Evolutionary conservation across 116 monocot species (phyloP), one percentile per base, ranked within the genome.

Genomic region (Trichopus zeylanicus): DNA sequence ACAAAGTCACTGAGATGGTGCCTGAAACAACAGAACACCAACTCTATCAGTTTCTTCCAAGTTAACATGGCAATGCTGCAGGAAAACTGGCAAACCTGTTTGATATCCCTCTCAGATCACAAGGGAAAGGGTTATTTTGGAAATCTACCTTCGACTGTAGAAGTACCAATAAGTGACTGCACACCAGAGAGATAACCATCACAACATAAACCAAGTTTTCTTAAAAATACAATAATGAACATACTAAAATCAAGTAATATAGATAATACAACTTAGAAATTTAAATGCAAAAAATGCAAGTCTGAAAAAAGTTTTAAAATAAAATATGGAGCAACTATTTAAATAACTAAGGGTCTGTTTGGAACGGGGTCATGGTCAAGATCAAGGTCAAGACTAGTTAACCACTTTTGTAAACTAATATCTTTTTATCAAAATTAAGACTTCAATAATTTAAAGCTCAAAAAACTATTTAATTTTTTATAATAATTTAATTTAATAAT

Each of bases 1-100:
- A 98, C 87, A 85, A 91, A 98, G 42, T 98, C 98, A 63, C 92
- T 91, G 7, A 85, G 69, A 26, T 78, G 85, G 78, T 98, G 92
- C 65, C 97, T 97, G 28, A 19, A 53, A 60, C 55, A 46, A 61
- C 26, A 19, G 65, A 56, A 55, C 15, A 53, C 39, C 20, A 18
- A 20, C 0, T 46, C 15, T 12, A 49, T 61, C 26, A 64, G 65
- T 29, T 33, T 33, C 15, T 46, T 56, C 8, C 23, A 51, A 30
- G 28, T 19, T 55, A 56, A 51, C 3, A 65, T 20, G 8, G 19
- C 32, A 37, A 23, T 28, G 65, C 27, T 47, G 22, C 54, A 28
- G 12, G 29, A 78, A 55, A 57, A 48, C 9, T 22, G 32, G 62
- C 60, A 57, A 23, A 87, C 98, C 91, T 98, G 78, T 70, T 82